Conservation (phyloP, 768 basidiomycete genomes). For the Tephrocybe sp. region DNA sequence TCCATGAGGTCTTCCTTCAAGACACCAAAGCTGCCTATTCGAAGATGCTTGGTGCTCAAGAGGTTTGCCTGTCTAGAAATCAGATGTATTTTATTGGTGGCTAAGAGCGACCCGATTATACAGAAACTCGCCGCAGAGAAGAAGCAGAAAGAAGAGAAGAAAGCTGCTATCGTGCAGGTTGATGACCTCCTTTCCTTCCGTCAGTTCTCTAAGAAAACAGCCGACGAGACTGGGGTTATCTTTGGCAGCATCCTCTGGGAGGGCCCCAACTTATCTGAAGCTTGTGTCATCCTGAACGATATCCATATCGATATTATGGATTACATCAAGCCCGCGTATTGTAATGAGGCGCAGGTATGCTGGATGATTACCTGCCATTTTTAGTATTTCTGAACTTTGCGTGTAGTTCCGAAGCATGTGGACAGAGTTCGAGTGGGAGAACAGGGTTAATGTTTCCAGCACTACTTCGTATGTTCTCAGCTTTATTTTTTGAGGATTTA, state of each 20-base stretch:
- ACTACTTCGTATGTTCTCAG: conserved; percentile 64
- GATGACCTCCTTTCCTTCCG: conserved; percentile 92
- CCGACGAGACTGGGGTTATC: conserved; percentile 93
- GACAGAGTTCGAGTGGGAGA: conserved; percentile 99
- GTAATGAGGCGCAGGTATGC: conserved; percentile 85
- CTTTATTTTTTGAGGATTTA: neutral
- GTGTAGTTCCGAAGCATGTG: conserved; percentile 93
- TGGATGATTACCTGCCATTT: neutral
- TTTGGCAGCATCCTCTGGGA: conserved; percentile 99
- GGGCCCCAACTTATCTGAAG: conserved; percentile 81
- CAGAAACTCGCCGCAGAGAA: conserved; percentile 91
- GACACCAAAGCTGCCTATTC: conserved; percentile 91
- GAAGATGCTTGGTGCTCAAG: conserved; percentile 94
- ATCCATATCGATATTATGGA: conserved; percentile 99
- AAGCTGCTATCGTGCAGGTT: conserved; percentile 74
- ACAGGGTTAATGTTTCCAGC: conserved; percentile 91
- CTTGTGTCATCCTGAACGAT: conserved; percentile 92
- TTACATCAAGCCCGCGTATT: conserved; percentile 95
- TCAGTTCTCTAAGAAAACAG: conserved; percentile 91
- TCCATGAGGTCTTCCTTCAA: conserved; percentile 71
- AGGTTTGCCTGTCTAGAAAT: conserved; percentile 46
- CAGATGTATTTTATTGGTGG: neutral
- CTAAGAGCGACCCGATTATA: neutral
- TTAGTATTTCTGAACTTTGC: neutral
- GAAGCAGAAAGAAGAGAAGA: conserved; percentile 75